Evolutionary conservation across 2,329 filamentous ascomycete genomes (phyloP).

Genomic region (Podosphaera fusca): DNA sequence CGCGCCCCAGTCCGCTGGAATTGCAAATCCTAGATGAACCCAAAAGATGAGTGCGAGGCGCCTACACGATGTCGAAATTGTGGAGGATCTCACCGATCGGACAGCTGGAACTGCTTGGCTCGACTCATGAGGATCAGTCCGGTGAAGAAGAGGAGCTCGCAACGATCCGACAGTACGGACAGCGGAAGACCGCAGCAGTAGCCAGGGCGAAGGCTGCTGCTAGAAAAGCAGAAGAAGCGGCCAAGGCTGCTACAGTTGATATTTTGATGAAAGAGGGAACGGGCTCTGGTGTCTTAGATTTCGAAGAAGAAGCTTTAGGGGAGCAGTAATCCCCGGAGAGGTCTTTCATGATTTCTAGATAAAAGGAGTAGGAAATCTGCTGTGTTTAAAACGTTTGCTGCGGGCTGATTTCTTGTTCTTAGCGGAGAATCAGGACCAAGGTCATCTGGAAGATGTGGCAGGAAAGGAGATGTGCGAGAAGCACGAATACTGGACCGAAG

Average conservation of each 20-base stretch:
- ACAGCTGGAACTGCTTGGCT: neutral
- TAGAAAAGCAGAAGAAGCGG: neutral
- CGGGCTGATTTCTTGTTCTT: neutral
- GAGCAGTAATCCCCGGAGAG: neutral
- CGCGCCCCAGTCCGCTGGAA: neutral
- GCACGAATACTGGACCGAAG: neutral
- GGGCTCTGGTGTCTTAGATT: neutral
- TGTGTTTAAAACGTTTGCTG: neutral
- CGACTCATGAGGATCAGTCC: neutral
- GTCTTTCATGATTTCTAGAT: neutral
- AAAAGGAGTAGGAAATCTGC: neutral
- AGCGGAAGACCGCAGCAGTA: too few relatives aligned
- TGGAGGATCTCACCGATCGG: neutral
- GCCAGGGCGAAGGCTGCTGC: too few relatives aligned
- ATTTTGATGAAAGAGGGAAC: neutral
- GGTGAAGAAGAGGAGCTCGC: neutral
- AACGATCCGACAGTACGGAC: too few relatives aligned
- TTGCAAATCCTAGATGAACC: neutral
- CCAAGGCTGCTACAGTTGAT: neutral
- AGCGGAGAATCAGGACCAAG: too few relatives aligned
- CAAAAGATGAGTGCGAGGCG: neutral
- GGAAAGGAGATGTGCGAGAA: neutral
- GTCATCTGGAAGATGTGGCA: too few relatives aligned
- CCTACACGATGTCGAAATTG: neutral
- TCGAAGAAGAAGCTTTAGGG: neutral